Evolutionary conservation across 257 asterid genomes (phyloP), one percentile per base, ranked within the genome.

Genomic region (Solanum virginianum): DNA sequence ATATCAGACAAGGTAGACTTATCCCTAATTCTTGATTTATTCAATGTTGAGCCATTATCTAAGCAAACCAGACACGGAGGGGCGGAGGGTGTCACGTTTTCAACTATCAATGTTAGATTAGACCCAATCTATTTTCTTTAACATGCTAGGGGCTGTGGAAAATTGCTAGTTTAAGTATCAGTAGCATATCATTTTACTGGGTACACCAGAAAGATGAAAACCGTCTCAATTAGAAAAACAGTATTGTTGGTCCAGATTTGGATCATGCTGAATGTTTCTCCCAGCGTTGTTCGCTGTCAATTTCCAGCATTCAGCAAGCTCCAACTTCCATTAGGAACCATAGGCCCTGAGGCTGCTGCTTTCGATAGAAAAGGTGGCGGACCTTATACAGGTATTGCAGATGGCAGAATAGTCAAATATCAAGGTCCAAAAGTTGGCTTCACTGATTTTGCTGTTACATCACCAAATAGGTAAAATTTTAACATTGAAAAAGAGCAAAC

Each of bases 371-470:
- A 51, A 39, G 83, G 81, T 10, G 57, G 16, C 0, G 93, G 91
- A 43, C 90, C 92, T 18, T 91, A 93, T 85, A 88, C 90, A 8
- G 94, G 90, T 20, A 90, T 91, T 20, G 87, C 60, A 22, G 95
- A 92, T 80, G 97, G 95, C 43, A 88, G 94, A 59, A 71, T 93
- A 47, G 88, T 92, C 81, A 90, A 85, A 69, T 88, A 69, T 47
- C 17, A 82, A 47, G 90, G 85, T 66, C 85, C 88, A 3, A 41
- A 36, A 10, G 8, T 32, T 24, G 87, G 86, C 5, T 93, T 92
- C 57, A 45, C 68, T 4, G 91, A 89, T 24, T 93, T 91, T 45
- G 95, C 94, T 29, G 80, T 84, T 80, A 92, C 93, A 29, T 72
- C 91, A 39, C 88, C 91, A 39, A 85, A 83, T 15, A 88, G 95